Base-by-base conservation (phyloP, 1,139 yeast genomes). In the Hansenula sp. region DNA sequence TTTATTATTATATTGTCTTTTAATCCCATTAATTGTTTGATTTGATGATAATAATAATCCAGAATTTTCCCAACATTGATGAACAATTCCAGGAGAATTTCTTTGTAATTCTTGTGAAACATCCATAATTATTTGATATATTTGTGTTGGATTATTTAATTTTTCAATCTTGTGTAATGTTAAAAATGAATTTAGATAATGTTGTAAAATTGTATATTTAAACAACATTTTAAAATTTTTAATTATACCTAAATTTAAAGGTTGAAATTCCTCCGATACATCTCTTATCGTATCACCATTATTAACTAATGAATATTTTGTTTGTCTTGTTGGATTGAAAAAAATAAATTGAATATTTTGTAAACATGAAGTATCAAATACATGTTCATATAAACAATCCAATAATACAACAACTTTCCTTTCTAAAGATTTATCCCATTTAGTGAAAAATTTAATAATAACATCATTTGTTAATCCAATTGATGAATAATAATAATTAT, bases 381-480 rank as follows among this genome's bases (percentile, higher is more conserved):
- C 52, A 46, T 64, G 69, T 5, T 59, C 50, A 41, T 59, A 50
- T 6, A 59, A 42, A 34, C 55, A 46, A 46, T 64, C 67, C 28
- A 62, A 37, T 24, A 64, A 28, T 4, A 65, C 17, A 1, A 56
- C 48, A 6, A 56, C 46, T 13, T 47, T 51, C 18, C 56, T 45
- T 16, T 38, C 30, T 4, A 50, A 38, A 4, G 19, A n/a, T 3
- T 38, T 34, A 36, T 53, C 50, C 34, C 49, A 18, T 1, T 38
- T 41, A 1, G 24, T 18, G 14, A 57, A 18, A 34, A 44, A 53
- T 3, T 40, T 52, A 38, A 50, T 50, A 24, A 65, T 55, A n/a
- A 62, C 55, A 38, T 62, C 67, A 12, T 57, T 39, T 0, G 65
- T 57, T 12, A 63, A n/a, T n/a, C n/a, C n/a, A n/a, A n/a, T n/a